A percentile compares a stretch with the other conserved stretches of the same genome.
Conservation (phyloP, 106 monocot genomes). For the Triglochin maritima region DNA sequence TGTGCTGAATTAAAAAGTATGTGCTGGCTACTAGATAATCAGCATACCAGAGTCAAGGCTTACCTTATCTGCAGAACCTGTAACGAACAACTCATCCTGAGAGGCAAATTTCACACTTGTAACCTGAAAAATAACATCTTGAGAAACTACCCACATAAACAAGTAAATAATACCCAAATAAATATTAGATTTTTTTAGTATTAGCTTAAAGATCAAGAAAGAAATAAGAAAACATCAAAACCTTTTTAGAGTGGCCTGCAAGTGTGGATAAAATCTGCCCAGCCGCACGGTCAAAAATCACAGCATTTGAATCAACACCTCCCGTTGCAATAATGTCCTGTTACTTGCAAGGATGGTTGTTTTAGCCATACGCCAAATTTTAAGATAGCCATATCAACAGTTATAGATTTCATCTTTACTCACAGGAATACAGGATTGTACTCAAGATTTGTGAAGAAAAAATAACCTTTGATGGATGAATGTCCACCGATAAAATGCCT, state of each 20-base stretch:
- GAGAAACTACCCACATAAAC: not conserved
- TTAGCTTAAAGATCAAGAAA: slow-evolving; percentile 1
- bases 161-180: not conserved
- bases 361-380: slow-evolving; percentile 1
- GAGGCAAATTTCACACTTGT: slow-evolving; percentile 91
- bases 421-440: no score
- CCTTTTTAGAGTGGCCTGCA: slow-evolving; percentile 95
- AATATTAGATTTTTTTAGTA: not conserved
- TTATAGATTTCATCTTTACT: not conserved
- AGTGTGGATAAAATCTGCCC: slow-evolving; percentile 84
- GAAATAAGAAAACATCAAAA: slow-evolving; percentile 15
- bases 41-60: not conserved
- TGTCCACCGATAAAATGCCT: slow-evolving; percentile 77
- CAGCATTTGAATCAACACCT: slow-evolving; percentile 82
- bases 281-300: slow-evolving; percentile 73
- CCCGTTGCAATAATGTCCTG: slow-evolving; percentile 95
- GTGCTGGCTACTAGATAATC: no score
- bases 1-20: no score
- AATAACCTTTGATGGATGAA: slow-evolving; percentile 88
- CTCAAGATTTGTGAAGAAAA: no score
- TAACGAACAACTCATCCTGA: slow-evolving; percentile 69
- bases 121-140: slow-evolving; percentile 31
- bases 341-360: slow-evolving; percentile 5
- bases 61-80: slow-evolving; percentile 92
- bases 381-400: no score